phyloP scores from a whole-genome alignment of 2,329 filamentous ascomycete genomes.

The Colletotrichum lini region DNA sequence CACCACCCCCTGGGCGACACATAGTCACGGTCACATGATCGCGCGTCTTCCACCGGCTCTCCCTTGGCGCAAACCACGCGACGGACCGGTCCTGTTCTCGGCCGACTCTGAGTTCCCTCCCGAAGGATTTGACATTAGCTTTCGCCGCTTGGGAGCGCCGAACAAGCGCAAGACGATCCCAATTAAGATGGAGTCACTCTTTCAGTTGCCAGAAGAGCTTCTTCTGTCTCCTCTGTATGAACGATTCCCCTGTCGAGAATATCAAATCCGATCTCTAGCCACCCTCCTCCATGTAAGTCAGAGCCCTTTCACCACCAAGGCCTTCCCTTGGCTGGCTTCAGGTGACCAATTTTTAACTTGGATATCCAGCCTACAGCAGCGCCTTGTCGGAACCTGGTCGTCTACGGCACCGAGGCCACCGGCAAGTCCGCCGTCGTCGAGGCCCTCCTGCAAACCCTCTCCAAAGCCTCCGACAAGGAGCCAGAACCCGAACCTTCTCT shows the following conservation, averaged over 20 bases:
- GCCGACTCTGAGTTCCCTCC: not conserved
- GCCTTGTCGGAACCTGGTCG: slow-evolving; percentile 79
- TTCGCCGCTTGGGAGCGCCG: not conserved
- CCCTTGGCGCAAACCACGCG: not conserved
- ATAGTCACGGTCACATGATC: slow-evolving; percentile 32
- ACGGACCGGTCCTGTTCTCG: not conserved
- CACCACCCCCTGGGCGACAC: too few relatives aligned
- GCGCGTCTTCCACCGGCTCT: slow-evolving; percentile 32
- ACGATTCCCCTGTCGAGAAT: slow-evolving; percentile 70
- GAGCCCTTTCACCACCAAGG: not conserved
- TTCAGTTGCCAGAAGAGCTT: slow-evolving; percentile 67
- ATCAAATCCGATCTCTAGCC: slow-evolving; percentile 71
- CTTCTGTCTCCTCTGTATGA: slow-evolving; percentile 61
- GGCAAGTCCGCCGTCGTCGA: slow-evolving; percentile 84
- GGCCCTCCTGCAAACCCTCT: slow-evolving; percentile 69
- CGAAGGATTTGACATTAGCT: not conserved
- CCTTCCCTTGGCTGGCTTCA: not conserved
- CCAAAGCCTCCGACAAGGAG: slow-evolving; percentile 48
- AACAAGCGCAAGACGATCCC: not conserved
- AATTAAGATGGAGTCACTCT: slow-evolving; percentile 56
- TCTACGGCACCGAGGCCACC: slow-evolving; percentile 89
- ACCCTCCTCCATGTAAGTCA: slow-evolving; percentile 66
- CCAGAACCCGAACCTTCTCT: slow-evolving; percentile 61
- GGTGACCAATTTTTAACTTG: not conserved
- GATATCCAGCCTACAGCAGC: slow-evolving; percentile 71